Conservation (phyloP, 805 yeast species). For the Candida multigemmis region DNA sequence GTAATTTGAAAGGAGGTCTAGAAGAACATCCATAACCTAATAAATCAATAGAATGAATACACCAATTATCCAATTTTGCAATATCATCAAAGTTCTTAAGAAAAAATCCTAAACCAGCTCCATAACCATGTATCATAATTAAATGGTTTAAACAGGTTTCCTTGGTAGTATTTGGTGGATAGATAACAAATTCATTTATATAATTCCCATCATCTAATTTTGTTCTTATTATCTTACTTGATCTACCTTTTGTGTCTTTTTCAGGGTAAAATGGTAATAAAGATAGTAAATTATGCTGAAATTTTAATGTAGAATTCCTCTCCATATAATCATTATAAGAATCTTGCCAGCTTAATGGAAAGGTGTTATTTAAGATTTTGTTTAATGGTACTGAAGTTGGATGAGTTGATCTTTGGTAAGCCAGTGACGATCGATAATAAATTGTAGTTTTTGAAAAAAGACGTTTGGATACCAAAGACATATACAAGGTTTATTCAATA, state of each 20-base stretch:
- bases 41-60: slow-evolving; percentile 78
- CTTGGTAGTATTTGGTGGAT: slow-evolving; percentile 15
- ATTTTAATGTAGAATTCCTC: slow-evolving; percentile 26
- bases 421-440: background rate
- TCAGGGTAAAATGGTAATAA: slow-evolving; percentile 39
- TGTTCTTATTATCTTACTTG: slow-evolving; percentile 23
- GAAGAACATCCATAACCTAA: slow-evolving; percentile 89
- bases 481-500: background rate
- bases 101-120: slow-evolving; percentile 35
- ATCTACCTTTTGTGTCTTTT: slow-evolving; percentile 16
- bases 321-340: slow-evolving; percentile 44
- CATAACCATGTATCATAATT: slow-evolving; percentile 38
- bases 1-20: slow-evolving; percentile 57
- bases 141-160: slow-evolving; percentile 22
- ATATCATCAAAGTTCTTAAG: slow-evolving; percentile 28
- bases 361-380: slow-evolving; percentile 42
- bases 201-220: slow-evolving; percentile 14
- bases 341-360: slow-evolving; percentile 47
- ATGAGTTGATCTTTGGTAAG: slow-evolving; percentile 46
- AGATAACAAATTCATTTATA: slow-evolving; percentile 34
- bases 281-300: slow-evolving; percentile 39
- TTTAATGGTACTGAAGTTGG: slow-evolving; percentile 60
- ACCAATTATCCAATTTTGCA: slow-evolving; percentile 38
- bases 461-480: background rate
- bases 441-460: background rate